phyloP scores from a whole-genome alignment of 2,329 filamentous ascomycete genomes.

The Periconia macrospinosa region DNA sequence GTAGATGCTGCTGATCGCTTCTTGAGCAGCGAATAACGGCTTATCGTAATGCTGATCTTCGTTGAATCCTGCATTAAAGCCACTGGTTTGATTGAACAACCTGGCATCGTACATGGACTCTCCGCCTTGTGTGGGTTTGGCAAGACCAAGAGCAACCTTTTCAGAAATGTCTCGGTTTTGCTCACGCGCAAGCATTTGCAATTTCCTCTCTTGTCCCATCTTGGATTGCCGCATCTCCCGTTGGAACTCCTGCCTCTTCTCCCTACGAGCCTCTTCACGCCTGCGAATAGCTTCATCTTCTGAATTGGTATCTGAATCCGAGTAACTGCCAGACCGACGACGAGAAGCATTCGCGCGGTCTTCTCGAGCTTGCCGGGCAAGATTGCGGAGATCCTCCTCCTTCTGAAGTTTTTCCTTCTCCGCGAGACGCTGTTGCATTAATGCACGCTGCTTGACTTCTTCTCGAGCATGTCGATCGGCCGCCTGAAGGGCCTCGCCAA shows the following conservation, averaged over 20 bases:
- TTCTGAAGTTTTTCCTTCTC: slow-evolving; percentile 96
- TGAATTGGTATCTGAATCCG: slow-evolving; percentile 44
- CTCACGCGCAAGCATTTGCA: slow-evolving; percentile 91
- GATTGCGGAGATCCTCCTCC: slow-evolving; percentile 83
- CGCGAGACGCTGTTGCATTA: slow-evolving; percentile 94
- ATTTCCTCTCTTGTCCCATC: slow-evolving; percentile 90
- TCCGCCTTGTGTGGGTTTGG: slow-evolving; percentile 88
- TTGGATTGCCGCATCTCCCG: slow-evolving; percentile 88
- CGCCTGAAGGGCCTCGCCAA: slow-evolving; percentile 90
- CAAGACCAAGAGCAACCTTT: slow-evolving; percentile 90
- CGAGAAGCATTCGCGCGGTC: slow-evolving; percentile 63
- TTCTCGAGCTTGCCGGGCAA: slow-evolving; percentile 90
- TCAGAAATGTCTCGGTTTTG: slow-evolving; percentile 97
- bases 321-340: slow-evolving; percentile 46
- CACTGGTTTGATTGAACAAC: slow-evolving; percentile 90
- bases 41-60: slow-evolving; percentile 98
- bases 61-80: slow-evolving; percentile 91
- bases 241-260: slow-evolving; percentile 80
- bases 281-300: slow-evolving; percentile 74
- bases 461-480: slow-evolving; percentile 94
- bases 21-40: slow-evolving; percentile 92
- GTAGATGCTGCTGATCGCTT: slow-evolving; percentile 94
- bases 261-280: slow-evolving; percentile 74
- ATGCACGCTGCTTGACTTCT: slow-evolving; percentile 86
- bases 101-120: slow-evolving; percentile 98